Conservation (phyloP, 768 basidiomycete species). For the Trametes punicea region DNA sequence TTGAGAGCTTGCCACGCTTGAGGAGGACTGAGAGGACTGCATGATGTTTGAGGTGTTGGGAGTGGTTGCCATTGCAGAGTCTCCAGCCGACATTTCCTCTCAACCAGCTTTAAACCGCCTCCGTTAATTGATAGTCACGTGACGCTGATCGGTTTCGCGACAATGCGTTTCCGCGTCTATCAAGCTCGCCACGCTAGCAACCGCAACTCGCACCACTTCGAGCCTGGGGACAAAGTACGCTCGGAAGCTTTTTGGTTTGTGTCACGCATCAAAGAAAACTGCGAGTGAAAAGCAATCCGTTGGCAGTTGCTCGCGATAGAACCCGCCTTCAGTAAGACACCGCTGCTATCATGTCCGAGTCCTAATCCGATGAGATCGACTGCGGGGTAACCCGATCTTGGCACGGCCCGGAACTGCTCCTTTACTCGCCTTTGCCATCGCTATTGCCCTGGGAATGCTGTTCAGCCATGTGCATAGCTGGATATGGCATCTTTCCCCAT, state of each 20-base stretch:
- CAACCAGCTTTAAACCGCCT: conserved; percentile 17
- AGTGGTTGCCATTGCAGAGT: conserved; percentile 24
- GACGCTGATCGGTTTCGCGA: conserved; percentile 12
- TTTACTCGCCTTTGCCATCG: not conserved
- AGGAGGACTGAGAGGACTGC: conserved; percentile 28
- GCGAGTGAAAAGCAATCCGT: not conserved
- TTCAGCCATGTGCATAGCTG: conserved; percentile 15
- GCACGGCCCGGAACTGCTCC: not conserved
- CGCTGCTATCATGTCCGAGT: not conserved
- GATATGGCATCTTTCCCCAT: no score
- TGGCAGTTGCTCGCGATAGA: not conserved
- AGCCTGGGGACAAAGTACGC: not conserved
- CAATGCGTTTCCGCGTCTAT: conserved; percentile 12
- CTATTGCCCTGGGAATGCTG: conserved; percentile 3
- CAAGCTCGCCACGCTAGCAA: conserved; percentile 1
- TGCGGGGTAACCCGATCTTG: conserved; percentile 4
- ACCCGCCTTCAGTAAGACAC: no score
- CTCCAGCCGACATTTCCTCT: conserved; percentile 10
- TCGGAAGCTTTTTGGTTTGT: not conserved
- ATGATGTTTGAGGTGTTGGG: conserved; percentile 17
- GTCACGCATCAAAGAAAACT: not conserved
- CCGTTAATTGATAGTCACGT: conserved; percentile 14
- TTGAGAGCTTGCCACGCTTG: conserved; percentile 20
- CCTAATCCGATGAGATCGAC: not conserved
- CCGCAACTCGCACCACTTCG: not conserved